A percentile compares a stretch with the other conserved stretches of the same genome.
Conservation (phyloP, 208 protist species). For the Crithidia brevicula region DNA sequence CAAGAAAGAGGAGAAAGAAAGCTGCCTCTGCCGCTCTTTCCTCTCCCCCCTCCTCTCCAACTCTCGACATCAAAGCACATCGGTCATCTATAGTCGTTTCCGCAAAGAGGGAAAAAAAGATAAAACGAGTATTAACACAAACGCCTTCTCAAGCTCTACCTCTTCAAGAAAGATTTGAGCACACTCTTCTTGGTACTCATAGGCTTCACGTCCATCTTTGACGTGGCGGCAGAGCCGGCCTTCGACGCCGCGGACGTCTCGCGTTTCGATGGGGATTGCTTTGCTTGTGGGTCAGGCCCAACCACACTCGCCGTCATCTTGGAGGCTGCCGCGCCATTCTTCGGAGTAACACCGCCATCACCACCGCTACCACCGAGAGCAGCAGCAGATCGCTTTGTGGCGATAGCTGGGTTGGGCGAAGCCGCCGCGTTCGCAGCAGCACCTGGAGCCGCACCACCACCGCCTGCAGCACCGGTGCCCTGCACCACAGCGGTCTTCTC, state of each 20-base stretch:
- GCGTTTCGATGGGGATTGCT: background rate
- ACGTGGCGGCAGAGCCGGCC: background rate
- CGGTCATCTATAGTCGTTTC: no score
- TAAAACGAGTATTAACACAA: no score
- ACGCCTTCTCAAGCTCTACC: background rate
- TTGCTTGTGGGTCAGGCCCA: background rate
- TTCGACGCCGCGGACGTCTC: background rate
- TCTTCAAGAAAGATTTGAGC: background rate
- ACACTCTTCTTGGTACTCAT: conserved; percentile 1
- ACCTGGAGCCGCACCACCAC: background rate
- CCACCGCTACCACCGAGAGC: no score
- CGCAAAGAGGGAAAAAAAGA: conserved; percentile 10
- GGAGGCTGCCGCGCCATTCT: background rate
- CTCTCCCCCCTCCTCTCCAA: no score
- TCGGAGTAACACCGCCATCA: background rate
- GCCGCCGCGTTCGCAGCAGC: background rate
- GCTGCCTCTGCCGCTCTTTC: background rate
- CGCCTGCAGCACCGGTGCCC: background rate
- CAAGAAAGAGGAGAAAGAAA: background rate
- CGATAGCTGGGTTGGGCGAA: background rate
- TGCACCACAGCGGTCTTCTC: conserved; percentile 29
- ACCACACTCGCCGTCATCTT: background rate
- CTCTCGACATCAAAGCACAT: no score
- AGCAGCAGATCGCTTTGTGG: background rate
- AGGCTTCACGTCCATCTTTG: conserved; percentile 5